phyloP scores from a whole-genome alignment of 192 early-diverging fungal genomes.

The Coemansia sp. region DNA sequence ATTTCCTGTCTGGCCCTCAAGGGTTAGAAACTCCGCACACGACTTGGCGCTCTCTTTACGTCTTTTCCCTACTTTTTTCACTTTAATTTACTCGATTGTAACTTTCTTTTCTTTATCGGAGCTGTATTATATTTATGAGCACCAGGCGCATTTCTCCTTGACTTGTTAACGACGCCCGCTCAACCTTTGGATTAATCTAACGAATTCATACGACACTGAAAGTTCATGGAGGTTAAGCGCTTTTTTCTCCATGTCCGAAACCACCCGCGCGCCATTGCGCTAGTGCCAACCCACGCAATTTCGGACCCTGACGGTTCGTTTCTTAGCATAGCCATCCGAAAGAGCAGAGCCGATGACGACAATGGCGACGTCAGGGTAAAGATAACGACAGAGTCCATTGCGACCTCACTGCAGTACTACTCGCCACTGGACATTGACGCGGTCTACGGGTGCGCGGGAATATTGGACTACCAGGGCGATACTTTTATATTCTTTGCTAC shows the following conservation, averaged over 20 bases:
- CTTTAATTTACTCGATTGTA: not conserved
- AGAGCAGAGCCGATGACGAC: slow-evolving; percentile 1
- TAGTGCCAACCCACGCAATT: slow-evolving; percentile 62
- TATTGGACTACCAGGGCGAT: slow-evolving; percentile 58
- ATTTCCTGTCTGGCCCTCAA: not conserved
- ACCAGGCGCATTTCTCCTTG: not conserved
- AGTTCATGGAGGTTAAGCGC: slow-evolving; percentile 40
- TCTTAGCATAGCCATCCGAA: slow-evolving; percentile 12
- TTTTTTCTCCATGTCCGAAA: slow-evolving; percentile 56
- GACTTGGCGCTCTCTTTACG: not conserved
- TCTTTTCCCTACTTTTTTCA: not conserved
- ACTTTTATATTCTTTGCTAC: slow-evolving; percentile 70
- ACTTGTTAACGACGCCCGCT: not conserved
- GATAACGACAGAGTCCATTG: slow-evolving; percentile 20
- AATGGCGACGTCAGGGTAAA: slow-evolving; percentile 10
- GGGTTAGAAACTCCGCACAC: not conserved
- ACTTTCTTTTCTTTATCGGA: not conserved
- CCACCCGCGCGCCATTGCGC: slow-evolving; percentile 60
- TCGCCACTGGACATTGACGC: slow-evolving; percentile 45
- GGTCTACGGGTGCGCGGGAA: slow-evolving; percentile 46
- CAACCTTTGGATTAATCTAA: not conserved
- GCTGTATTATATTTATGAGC: not conserved
- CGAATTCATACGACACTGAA: not conserved
- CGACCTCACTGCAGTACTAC: slow-evolving; percentile 23
- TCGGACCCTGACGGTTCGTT: slow-evolving; percentile 20